Evolutionary conservation across 176 grass and related monocot species (phyloP).

Genomic region (Microstegium vimineum): DNA sequence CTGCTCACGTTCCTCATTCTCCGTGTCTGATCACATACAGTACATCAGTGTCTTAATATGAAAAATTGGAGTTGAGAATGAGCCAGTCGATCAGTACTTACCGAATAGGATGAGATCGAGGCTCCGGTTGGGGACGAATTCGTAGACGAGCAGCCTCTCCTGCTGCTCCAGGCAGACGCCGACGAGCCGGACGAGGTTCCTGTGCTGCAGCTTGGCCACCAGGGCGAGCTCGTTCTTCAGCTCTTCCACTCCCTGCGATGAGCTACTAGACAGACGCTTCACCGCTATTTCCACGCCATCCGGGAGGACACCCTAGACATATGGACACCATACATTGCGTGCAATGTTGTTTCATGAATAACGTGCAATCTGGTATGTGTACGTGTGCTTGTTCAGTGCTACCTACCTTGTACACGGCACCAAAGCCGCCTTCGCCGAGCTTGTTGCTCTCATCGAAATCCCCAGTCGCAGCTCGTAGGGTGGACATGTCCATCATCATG

Average conservation of each 20-base stretch:
- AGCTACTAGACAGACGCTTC: conserved; percentile 20
- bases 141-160: conserved; percentile 30
- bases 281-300: conserved; percentile 37
- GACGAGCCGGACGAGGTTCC: conserved; percentile 31
- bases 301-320: conserved; percentile 5
- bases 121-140: conserved; percentile 21
- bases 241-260: conserved; percentile 25
- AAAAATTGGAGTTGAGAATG: no score
- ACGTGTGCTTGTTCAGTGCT: not conserved
- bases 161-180: conserved; percentile 28
- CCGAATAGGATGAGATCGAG: conserved; percentile 20
- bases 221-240: conserved; percentile 35
- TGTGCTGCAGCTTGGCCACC: conserved; percentile 33
- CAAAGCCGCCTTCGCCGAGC: conserved; percentile 45
- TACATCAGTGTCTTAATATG: no score
- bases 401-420: conserved; percentile 43
- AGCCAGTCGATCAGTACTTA: no score
- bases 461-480: conserved; percentile 16
- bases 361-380: no score
- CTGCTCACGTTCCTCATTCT: not conserved
- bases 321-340: not conserved
- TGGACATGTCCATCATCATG: conserved; percentile 36
- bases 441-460: conserved; percentile 36
- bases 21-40: no score
- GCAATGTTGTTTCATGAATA: not conserved